Conservation (phyloP, 1,284 basidiomycete species). For the Coniferiporia sulphurascens region DNA sequence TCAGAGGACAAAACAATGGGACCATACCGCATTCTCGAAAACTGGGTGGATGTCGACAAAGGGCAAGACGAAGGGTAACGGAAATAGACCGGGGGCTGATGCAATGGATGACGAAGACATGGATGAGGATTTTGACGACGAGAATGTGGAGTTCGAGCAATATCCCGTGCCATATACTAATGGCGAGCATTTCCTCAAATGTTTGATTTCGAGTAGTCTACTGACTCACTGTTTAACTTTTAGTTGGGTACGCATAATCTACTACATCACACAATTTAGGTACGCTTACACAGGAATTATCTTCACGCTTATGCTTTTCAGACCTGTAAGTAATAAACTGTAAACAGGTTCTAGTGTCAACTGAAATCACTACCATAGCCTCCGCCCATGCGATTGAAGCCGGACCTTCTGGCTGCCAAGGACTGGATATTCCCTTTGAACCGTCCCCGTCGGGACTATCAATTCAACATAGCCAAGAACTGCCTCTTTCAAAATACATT, state of each 20-base stretch:
- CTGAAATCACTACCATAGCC: slow-evolving; percentile 43
- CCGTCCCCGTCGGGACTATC: slow-evolving; percentile 85
- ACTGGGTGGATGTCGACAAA: slow-evolving; percentile 59
- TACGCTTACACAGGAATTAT: neutral
- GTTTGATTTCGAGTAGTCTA: slow-evolving; percentile 2
- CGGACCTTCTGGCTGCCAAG: slow-evolving; percentile 74
- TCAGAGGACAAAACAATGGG: slow-evolving; percentile 76
- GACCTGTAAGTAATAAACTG: neutral
- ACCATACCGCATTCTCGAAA: slow-evolving; percentile 79
- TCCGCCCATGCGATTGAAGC: slow-evolving; percentile 70
- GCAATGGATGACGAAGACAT: slow-evolving; percentile 40
- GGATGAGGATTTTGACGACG: slow-evolving; percentile 47
- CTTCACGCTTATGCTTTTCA: neutral
- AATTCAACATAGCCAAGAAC: slow-evolving; percentile 88
- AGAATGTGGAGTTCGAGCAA: slow-evolving; percentile 70
- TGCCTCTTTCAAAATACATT: slow-evolving; percentile 93
- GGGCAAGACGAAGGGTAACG: slow-evolving; percentile 43
- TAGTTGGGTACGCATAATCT: slow-evolving; percentile 43
- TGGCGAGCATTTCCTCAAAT: slow-evolving; percentile 36
- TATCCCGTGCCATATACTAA: slow-evolving; percentile 72
- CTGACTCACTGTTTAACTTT: neutral
- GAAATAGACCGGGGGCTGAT: slow-evolving; percentile 25
- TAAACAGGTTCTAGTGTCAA: neutral
- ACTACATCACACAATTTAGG: neutral
- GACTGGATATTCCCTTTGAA: slow-evolving; percentile 95